These are phyloP conservation scores for Fulvia fulva DNA, from an alignment of 2,329 filamentous ascomycete genomes.

Conservation along the genomic window DNA sequence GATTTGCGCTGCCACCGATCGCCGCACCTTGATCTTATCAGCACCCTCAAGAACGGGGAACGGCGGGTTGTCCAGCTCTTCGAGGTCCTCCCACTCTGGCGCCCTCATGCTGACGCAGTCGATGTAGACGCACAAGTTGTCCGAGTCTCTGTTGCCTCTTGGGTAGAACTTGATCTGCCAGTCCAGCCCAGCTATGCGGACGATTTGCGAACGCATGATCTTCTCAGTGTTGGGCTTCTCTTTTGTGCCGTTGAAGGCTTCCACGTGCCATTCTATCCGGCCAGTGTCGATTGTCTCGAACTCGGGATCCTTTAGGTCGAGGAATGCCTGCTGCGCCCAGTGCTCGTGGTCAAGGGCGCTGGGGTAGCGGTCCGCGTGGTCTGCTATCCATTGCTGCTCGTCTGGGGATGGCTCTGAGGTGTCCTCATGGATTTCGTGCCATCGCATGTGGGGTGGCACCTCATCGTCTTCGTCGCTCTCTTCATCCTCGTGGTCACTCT, in stretches of 20 bases:
- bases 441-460: slow-evolving; percentile 13
- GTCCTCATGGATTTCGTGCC: slow-evolving; percentile 52
- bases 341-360: slow-evolving; percentile 57
- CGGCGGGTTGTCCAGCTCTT: slow-evolving; percentile 27
- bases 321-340: slow-evolving; percentile 57
- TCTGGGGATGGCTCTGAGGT: slow-evolving; percentile 52
- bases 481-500: slow-evolving; percentile 21
- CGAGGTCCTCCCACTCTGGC: slow-evolving; percentile 20
- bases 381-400: slow-evolving; percentile 56
- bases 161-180: slow-evolving; percentile 66
- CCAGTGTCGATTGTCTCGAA: slow-evolving; percentile 51
- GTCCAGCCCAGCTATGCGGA: slow-evolving; percentile 56
- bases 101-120: slow-evolving; percentile 53
- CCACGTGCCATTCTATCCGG: slow-evolving; percentile 56
- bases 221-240: slow-evolving; percentile 56
- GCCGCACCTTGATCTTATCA: slow-evolving; percentile 36
- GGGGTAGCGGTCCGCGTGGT: slow-evolving; percentile 41
- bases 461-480: slow-evolving; percentile 31
- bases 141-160: slow-evolving; percentile 53
- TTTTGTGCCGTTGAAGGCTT: slow-evolving; percentile 57
- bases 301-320: slow-evolving; percentile 56
- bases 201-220: slow-evolving; percentile 56
- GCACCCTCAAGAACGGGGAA: slow-evolving; percentile 28
- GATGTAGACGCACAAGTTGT: slow-evolving; percentile 57
- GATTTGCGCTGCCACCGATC: slow-evolving; percentile 55